These are phyloP conservation scores for Letharia columbiana DNA, from an alignment of 495 filamentous ascomycete species.

Conservation along the genomic window DNA sequence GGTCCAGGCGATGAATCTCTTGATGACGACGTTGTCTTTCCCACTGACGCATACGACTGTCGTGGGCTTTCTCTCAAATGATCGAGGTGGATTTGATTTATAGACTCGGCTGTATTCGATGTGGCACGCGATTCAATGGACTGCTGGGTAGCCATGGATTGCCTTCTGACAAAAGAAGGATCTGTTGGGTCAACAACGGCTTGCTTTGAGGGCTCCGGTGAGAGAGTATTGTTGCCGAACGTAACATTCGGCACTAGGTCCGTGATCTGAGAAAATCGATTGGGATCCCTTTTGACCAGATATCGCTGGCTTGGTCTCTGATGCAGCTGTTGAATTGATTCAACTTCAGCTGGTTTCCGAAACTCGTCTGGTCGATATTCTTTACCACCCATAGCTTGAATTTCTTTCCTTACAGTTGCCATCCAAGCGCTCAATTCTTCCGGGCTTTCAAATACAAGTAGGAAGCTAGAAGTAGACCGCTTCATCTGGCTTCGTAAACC, in stretches of 20 bases:
- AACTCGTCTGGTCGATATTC: slow-evolving; percentile 45
- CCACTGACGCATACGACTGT: slow-evolving; percentile 21
- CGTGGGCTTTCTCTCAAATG: slow-evolving; percentile 18
- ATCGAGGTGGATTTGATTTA: slow-evolving; percentile 23
- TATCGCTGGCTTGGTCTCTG: slow-evolving; percentile 43
- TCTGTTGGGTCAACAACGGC: slow-evolving; percentile 30
- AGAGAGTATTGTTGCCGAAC: slow-evolving; percentile 28
- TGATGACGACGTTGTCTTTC: slow-evolving; percentile 43
- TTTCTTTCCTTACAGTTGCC: slow-evolving; percentile 53
- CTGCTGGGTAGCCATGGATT: slow-evolving; percentile 16
- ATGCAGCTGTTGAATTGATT: slow-evolving; percentile 36
- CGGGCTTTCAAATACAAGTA: slow-evolving; percentile 73
- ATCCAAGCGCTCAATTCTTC: slow-evolving; percentile 83
- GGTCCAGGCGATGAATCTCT: slow-evolving; percentile 44
- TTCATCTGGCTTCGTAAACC: slow-evolving; percentile 57
- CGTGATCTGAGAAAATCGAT: slow-evolving; percentile 54
- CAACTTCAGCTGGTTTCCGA: slow-evolving; percentile 38
- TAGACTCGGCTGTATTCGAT: slow-evolving; percentile 22
- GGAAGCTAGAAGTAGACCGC: slow-evolving; percentile 55
- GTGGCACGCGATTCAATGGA: slow-evolving; percentile 19
- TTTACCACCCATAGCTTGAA: slow-evolving; percentile 60
- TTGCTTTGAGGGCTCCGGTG: slow-evolving; percentile 29
- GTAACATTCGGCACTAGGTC: slow-evolving; percentile 38
- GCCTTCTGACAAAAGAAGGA: slow-evolving; percentile 31
- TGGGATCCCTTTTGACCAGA: slow-evolving; percentile 45